Evolutionary conservation across 306 rosid genomes (phyloP).

Genomic region (Vigna radiata): DNA sequence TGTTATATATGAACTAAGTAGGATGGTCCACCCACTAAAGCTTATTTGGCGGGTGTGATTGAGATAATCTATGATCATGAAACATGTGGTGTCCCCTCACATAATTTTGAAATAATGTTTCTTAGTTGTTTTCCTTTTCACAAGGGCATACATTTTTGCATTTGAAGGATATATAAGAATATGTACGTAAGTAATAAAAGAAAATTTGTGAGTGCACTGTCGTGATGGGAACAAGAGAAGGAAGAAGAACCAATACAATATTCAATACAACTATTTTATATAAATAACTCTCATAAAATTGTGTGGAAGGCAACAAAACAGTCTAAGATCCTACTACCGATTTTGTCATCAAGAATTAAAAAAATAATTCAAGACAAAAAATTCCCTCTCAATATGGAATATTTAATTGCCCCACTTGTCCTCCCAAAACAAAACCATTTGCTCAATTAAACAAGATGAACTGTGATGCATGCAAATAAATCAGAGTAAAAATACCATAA

Average conservation of each 20-base stretch:
- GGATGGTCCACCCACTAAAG: conserved; percentile 57
- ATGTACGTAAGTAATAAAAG: not conserved
- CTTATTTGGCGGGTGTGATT: conserved; percentile 41
- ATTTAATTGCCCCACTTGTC: conserved; percentile 41
- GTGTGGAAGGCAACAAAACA: conserved; percentile 36
- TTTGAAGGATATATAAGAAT: conserved; percentile 35
- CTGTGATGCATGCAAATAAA: not conserved
- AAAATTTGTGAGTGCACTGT: conserved; percentile 15
- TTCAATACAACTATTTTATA: conserved; percentile 16
- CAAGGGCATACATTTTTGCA: conserved; percentile 12
- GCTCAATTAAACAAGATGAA: conserved; percentile 17
- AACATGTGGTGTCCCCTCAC: conserved; percentile 41
- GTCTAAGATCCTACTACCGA: conserved; percentile 38
- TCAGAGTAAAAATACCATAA: too few species aligned
- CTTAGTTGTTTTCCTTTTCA: conserved; percentile 1
- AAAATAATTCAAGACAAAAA: conserved; percentile 29
- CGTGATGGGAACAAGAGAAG: conserved; percentile 37
- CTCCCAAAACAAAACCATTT: conserved; percentile 33
- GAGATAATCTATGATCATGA: conserved; percentile 38
- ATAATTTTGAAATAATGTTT: conserved; percentile 33
- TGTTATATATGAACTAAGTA: conserved; percentile 43
- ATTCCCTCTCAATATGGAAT: conserved; percentile 25
- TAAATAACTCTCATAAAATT: conserved; percentile 25
- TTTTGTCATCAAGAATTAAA: conserved; percentile 46
- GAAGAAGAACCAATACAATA: conserved; percentile 25